Evolutionary conservation across 129 eudicot species (phyloP).

Genomic region (Artemisia tridentata): DNA sequence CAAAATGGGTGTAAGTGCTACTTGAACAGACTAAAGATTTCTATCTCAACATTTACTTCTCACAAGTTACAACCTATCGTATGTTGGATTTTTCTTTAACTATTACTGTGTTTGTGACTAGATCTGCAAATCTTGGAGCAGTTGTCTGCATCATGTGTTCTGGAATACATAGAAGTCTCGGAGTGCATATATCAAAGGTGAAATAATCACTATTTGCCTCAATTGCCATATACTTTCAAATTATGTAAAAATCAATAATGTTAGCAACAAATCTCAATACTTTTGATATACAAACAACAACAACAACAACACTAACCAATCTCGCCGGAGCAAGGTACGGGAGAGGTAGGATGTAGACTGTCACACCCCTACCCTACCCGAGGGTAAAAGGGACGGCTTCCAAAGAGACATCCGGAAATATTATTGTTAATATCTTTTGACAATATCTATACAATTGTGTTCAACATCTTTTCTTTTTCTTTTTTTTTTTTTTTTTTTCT

Average conservation of each 20-base stretch:
- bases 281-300: neutral
- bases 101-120: slow-evolving; percentile 34
- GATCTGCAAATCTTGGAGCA: slow-evolving; percentile 76
- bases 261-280: neutral
- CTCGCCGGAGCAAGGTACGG: too few relatives aligned
- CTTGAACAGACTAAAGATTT: too few relatives aligned
- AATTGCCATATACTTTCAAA: neutral
- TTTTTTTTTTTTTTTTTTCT: neutral
- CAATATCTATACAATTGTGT: neutral
- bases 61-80: neutral
- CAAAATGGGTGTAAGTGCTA: slow-evolving; percentile 93
- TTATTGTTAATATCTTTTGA: neutral
- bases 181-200: slow-evolving; percentile 95
- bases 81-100: slow-evolving; percentile 9
- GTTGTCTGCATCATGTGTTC: slow-evolving; percentile 95
- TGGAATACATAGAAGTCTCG: slow-evolving; percentile 97
- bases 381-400: too few relatives aligned
- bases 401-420: too few relatives aligned
- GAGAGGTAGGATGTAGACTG: too few relatives aligned
- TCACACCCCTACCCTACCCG: too few relatives aligned
- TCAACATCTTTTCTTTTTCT: too few relatives aligned
- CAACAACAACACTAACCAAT: too few relatives aligned
- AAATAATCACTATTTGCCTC: slow-evolving; percentile 11
- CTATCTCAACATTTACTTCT: too few relatives aligned
- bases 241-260: neutral